Evolutionary conservation across 305 asterid species (phyloP).

Genomic region (Fraxinus dipetala): DNA sequence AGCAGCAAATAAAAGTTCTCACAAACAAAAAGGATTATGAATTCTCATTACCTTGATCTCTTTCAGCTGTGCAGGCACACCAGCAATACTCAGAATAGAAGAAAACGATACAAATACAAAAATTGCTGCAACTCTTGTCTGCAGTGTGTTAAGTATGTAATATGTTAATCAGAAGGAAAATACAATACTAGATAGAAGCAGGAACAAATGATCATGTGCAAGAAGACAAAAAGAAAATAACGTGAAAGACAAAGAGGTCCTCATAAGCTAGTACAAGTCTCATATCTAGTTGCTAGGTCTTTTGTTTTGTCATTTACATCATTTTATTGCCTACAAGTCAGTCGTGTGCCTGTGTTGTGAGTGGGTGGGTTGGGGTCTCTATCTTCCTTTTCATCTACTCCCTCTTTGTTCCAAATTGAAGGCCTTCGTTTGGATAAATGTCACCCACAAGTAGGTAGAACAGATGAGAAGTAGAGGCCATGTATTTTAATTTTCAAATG

Average conservation of each 20-base stretch:
- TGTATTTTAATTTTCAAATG: background rate
- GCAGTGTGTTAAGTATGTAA: slow-evolving; percentile 30
- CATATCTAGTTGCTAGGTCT: background rate
- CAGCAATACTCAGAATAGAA: slow-evolving; percentile 84
- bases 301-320: background rate
- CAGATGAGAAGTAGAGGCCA: background rate
- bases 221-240: background rate
- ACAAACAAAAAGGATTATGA: background rate
- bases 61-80: slow-evolving; percentile 83
- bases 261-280: background rate
- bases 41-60: slow-evolving; percentile 70
- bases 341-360: background rate
- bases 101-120: slow-evolving; percentile 79
- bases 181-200: background rate
- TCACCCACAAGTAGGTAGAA: background rate
- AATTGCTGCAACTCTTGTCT: slow-evolving; percentile 90
- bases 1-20: background rate
- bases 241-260: background rate
- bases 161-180: slow-evolving; percentile 7
- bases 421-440: background rate
- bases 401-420: background rate
- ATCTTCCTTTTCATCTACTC: background rate
- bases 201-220: background rate
- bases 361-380: background rate
- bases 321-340: background rate